Evolutionary conservation across 202 grass and related monocot species (phyloP), one percentile per base, ranked within the genome.

Genomic region (Hordeum pubiflorum): DNA sequence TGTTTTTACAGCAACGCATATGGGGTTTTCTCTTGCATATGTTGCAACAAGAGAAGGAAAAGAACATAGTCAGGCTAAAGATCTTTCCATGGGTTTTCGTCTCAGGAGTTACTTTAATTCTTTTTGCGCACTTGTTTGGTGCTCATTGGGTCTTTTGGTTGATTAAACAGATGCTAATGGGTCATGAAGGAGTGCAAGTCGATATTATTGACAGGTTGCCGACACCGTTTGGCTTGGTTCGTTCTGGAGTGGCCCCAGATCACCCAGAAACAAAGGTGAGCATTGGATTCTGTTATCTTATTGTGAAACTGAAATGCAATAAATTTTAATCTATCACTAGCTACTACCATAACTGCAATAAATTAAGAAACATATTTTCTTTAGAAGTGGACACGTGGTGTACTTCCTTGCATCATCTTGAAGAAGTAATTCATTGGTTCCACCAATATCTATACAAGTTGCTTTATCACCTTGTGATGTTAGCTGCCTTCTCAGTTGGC

Each of bases 251-350:
- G 21, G 96, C 96, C 37, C 96, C 92, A 12, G 92, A 99, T 90
- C 96, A 98, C 87, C 96, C 90, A 5, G 89, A 99, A 79, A 95
- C 92, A 72, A 99, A 95, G 92, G 90, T 93, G 84, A 74, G 43
- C 24, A 14, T 61, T 46, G 36, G 12, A 9, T 65, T 75, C 46
- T 23, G 9, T 29, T 79, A 33, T 55, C 37, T 82, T 18, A 36
- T 72, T 37, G 56, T 15, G 23, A 48, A 32, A 18, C 31, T 31
- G 0, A 11, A 52, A 27, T 21, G 63, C 57, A 29, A 32, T 66
- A 21, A 13, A 73, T 23, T 33, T 39, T 71, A 44, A 40, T 67
- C 44, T 57, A 24, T 73, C 57, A 18, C n/a, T 0, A 74, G 27
- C 72, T 18, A 8, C 68, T 60, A 46, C 26, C 37, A 4, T 61